These are phyloP conservation scores for Entelexis paramagnoliae DNA, from an alignment of 1,139 yeast genomes.

Conservation along the genomic window DNA sequence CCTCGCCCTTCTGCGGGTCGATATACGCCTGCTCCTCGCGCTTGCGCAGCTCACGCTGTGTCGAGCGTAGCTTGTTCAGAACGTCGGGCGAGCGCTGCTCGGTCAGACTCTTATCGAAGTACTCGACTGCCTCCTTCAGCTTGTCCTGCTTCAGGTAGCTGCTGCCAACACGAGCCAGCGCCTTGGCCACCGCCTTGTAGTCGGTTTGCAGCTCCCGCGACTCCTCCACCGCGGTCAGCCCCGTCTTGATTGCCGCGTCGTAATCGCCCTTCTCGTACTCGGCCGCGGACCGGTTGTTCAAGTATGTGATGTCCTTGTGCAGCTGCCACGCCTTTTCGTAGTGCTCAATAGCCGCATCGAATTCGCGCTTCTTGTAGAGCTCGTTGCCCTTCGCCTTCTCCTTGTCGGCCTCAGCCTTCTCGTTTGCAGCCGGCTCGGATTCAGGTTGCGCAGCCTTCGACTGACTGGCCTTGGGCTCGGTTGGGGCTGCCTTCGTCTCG, in stretches of 20 bases:
- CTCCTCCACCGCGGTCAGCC: constrained; percentile 72
- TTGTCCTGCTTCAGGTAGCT: constrained; percentile 67
- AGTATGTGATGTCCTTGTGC: constrained; percentile 75
- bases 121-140: constrained; percentile 60
- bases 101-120: constrained; percentile 82
- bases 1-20: constrained; percentile 88
- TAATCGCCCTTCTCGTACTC: constrained; percentile 92
- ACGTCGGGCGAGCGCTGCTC: constrained; percentile 97
- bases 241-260: constrained; percentile 71
- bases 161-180: constrained; percentile 86
- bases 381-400: constrained; percentile 80
- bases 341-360: constrained; percentile 82
- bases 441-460: constrained; percentile 12
- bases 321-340: constrained; percentile 83
- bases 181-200: constrained; percentile 82
- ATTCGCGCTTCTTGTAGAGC: constrained; percentile 74
- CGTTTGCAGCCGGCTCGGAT: constrained; percentile 28
- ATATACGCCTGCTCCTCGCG: constrained; percentile 69
- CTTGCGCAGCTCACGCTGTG: constrained; percentile 76
- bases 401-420: constrained; percentile 54
- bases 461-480: not conserved
- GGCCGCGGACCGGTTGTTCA: constrained; percentile 96
- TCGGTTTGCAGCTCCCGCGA: constrained; percentile 89
- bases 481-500: constrained; percentile 23
- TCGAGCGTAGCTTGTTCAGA: constrained; percentile 70